phyloP scores from a whole-genome alignment of 179 eudicot genomes.

The Beta lomatogona region DNA sequence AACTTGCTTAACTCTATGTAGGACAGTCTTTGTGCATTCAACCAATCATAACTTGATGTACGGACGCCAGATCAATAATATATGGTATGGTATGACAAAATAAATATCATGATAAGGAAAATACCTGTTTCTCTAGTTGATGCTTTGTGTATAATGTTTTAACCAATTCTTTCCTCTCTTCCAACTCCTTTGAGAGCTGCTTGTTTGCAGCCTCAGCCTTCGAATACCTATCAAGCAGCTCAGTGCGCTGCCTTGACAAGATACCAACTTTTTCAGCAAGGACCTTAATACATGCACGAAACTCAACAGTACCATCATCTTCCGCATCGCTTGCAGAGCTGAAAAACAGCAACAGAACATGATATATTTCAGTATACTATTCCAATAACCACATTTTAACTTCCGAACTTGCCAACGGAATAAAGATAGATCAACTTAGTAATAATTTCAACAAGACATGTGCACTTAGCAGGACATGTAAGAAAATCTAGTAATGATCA shows the following conservation, averaged over 20 bases:
- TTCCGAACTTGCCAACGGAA: background rate
- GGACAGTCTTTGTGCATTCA: background rate
- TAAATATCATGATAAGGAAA: background rate
- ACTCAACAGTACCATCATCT: conserved; percentile 73
- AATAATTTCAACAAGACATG: background rate
- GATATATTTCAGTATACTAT: background rate
- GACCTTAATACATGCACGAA: conserved; percentile 69
- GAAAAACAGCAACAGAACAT: conserved; percentile 28
- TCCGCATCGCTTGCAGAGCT: conserved; percentile 65
- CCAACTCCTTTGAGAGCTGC: conserved; percentile 73
- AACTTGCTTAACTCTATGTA: background rate
- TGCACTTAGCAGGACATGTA: background rate
- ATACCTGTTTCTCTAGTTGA: conserved; percentile 94
- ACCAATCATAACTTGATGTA: background rate
- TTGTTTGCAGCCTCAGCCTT: conserved; percentile 68
- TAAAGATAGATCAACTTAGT: background rate
- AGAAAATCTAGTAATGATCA: background rate
- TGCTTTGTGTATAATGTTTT: conserved; percentile 79
- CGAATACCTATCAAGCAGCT: conserved; percentile 73
- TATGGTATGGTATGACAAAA: background rate
- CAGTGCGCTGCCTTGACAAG: conserved; percentile 76
- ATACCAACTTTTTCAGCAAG: conserved; percentile 90
- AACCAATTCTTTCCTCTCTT: conserved; percentile 79
- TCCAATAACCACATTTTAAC: background rate
- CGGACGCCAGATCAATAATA: background rate